Evolutionary conservation across 176 grass and related monocot genomes (phyloP), one percentile per base, ranked within the genome.

Genomic region (Pontederia crassipes): DNA sequence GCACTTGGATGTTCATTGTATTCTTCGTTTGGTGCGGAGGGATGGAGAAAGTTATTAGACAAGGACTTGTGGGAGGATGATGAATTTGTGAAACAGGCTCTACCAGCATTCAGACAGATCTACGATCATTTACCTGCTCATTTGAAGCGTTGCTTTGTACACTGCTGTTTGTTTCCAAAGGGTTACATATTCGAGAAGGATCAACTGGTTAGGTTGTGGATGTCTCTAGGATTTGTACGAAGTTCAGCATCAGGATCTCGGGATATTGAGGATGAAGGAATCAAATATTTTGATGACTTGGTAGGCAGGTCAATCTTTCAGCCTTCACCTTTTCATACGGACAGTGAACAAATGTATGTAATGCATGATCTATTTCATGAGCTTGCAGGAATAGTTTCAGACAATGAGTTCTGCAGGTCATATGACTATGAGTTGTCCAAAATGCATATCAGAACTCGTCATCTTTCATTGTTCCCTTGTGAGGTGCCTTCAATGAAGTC

Each of bases 361-460:
- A 79, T 84, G 81, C 81, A 84, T 71, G 81, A 79, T 29, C 59
- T 73, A 11, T 67, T 69, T 60, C 77, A 72, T 51, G 61, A 72
- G 45, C 67, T 77, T 62, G 57, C 73, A 48, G 47, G 68, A 16
- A 54, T 51, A 66, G 61, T 77, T 52, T 58, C 72, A 68, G 45
- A 40, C 16, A 68, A 73, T 17, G 47, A 73, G 17, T 73, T 60
- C 64, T 61, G 47, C 14, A 72, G 60, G 10, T 72, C 61, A 57
- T 62, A 76, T 45, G 53, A 52, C 55, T 28, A 12, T 81, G 62
- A 63, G 57, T 26, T 75, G 13, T 16, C 9, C 11, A 32, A 68
- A 27, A 12, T 72, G 47, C 52, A 76, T 61, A 55, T 52, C 61
- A 58, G 66, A 48, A 54, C 27, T 61, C 49, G 11, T 4, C 58